phyloP scores from a whole-genome alignment of 2,329 filamentous ascomycete genomes.

The Lanzia echinophila region DNA sequence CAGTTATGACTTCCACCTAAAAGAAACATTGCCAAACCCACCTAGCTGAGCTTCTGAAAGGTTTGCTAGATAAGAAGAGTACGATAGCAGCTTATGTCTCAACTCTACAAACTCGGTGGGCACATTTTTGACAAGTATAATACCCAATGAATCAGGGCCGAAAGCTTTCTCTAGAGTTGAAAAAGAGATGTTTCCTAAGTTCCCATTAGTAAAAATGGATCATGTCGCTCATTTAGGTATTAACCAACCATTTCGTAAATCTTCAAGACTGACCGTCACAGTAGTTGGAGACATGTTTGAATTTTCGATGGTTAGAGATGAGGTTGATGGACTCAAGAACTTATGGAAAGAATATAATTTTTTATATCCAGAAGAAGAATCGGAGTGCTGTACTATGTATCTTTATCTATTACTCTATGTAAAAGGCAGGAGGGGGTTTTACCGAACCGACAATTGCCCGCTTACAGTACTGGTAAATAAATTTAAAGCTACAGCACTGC shows the following conservation, averaged over 20 bases:
- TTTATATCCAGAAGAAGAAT: neutral
- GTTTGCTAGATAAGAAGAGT: constrained; percentile 83
- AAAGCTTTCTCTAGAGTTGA: constrained; percentile 71
- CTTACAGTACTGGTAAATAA: neutral
- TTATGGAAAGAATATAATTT: neutral
- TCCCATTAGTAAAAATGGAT: constrained; percentile 11
- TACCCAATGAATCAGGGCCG: constrained; percentile 82
- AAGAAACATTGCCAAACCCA: constrained; percentile 34
- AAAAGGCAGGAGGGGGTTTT: neutral
- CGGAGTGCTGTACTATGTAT: too few relatives aligned
- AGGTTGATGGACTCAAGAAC: too few relatives aligned
- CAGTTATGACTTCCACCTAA: constrained; percentile 9
- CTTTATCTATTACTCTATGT: too few relatives aligned
- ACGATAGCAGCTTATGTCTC: constrained; percentile 69
- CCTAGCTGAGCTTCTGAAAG: constrained; percentile 65
- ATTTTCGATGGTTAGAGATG: too few relatives aligned
- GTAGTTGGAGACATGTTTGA: constrained; percentile 22
- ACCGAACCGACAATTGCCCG: constrained; percentile 1
- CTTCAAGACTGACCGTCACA: constrained; percentile 51
- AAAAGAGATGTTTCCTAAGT: constrained; percentile 58
- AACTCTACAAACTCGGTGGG: constrained; percentile 65
- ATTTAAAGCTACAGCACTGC: too few relatives aligned
- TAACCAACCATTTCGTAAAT: constrained; percentile 50
- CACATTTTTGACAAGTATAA: constrained; percentile 86
- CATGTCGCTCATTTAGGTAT: neutral